Evolutionary conservation across 1,284 basidiomycete genomes (phyloP).

Genomic region (Puccinia triticina): DNA sequence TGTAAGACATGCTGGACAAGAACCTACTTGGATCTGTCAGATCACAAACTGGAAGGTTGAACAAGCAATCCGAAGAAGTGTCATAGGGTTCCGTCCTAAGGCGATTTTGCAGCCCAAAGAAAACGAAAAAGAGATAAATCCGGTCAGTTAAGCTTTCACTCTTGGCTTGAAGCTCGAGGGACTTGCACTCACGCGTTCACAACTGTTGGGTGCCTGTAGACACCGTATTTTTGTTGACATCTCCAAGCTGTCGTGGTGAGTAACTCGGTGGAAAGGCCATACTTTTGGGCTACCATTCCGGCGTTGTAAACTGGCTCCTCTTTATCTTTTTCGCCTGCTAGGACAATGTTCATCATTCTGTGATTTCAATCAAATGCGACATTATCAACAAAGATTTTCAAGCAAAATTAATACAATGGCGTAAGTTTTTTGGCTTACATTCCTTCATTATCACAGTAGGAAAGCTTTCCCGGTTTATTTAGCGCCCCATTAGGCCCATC

Average conservation of each 20-base stretch:
- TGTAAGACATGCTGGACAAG: not conserved
- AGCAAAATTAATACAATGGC: not conserved
- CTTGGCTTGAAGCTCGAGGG: not conserved
- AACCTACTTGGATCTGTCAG: slow-evolving; percentile 37
- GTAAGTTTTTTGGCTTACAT: slow-evolving; percentile 19
- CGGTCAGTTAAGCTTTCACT: not conserved
- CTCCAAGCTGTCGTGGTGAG: slow-evolving; percentile 42
- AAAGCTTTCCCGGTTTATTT: slow-evolving; percentile 15
- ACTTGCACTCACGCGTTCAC: slow-evolving; percentile 33
- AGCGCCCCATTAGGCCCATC: slow-evolving; percentile 41
- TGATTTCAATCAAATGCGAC: not conserved
- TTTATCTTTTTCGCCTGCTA: slow-evolving; percentile 20
- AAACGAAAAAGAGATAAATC: slow-evolving; percentile 1
- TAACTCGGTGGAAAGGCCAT: slow-evolving; percentile 37
- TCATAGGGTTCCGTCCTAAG: slow-evolving; percentile 38
- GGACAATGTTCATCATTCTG: slow-evolving; percentile 51
- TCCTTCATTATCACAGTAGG: slow-evolving; percentile 46
- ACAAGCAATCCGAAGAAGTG: slow-evolving; percentile 35
- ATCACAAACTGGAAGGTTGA: slow-evolving; percentile 50
- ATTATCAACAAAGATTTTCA: not conserved
- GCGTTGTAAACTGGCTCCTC: slow-evolving; percentile 40
- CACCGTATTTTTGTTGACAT: slow-evolving; percentile 50
- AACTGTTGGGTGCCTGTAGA: slow-evolving; percentile 17
- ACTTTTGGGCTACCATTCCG: slow-evolving; percentile 27
- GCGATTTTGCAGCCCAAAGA: not conserved